Conservation (phyloP, 139 green algal species). For the Picochlorum sp. region DNA sequence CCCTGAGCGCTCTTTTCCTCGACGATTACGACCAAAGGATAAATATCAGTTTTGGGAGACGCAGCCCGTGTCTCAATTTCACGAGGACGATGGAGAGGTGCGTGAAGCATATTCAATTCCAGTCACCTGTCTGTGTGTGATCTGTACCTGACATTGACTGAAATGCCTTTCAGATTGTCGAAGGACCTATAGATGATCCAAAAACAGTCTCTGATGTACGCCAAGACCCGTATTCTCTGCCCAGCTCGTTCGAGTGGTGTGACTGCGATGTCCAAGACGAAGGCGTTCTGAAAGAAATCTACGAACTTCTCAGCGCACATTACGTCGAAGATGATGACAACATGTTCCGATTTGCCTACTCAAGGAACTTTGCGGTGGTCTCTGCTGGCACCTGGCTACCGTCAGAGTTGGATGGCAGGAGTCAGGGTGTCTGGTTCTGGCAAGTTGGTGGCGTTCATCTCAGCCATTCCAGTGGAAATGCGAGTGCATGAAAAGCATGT, state of each 20-base stretch:
- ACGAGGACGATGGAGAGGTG: constrained; percentile 28
- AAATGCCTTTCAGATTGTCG: constrained; percentile 18
- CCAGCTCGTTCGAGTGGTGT: constrained; percentile 79
- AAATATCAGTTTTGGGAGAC: constrained; percentile 87
- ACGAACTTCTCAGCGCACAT: constrained; percentile 83
- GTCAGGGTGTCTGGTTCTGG: constrained; percentile 34
- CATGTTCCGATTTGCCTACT: constrained; percentile 96
- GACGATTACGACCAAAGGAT: constrained; percentile 22
- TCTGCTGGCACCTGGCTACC: constrained; percentile 75
- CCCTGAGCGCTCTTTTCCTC: constrained; percentile 21
- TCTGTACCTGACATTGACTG: neutral
- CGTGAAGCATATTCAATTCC: neutral
- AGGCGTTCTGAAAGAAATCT: constrained; percentile 55
- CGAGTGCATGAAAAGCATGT: constrained; percentile 22
- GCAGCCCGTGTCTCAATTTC: constrained; percentile 87
- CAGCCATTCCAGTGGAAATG: constrained; percentile 59
- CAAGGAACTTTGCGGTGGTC: constrained; percentile 83
- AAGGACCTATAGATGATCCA: constrained; percentile 76
- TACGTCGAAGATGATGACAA: constrained; percentile 98
- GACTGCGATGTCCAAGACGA: constrained; percentile 72
- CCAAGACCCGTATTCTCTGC: constrained; percentile 75
- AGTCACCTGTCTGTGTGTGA: neutral
- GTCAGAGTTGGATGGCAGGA: constrained; percentile 73
- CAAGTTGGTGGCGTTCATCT: constrained; percentile 92
- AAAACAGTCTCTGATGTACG: constrained; percentile 70